Conservation (phyloP, 225 moss, liverwort and hornwort genomes). For the Sphagnum contortum region DNA sequence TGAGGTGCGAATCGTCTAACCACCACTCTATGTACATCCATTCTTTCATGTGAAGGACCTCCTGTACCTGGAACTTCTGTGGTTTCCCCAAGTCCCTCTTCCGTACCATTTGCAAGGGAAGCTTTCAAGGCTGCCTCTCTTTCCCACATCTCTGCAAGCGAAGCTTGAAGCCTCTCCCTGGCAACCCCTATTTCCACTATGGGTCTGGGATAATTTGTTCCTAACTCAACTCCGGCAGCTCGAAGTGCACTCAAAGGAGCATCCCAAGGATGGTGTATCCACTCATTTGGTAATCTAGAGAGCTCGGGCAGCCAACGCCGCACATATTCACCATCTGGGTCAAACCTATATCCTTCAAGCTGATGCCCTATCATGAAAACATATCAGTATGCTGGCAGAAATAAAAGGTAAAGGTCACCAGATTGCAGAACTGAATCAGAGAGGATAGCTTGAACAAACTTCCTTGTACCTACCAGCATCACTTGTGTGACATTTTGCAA, state of each 20-base stretch:
- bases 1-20: conserved; percentile 28
- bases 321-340: conserved; percentile 48
- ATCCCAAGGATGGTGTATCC: conserved; percentile 59
- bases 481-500: too few relatives aligned
- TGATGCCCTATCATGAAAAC: conserved; percentile 4
- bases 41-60: conserved; percentile 22
- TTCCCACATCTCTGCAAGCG: conserved; percentile 49
- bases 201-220: conserved; percentile 41
- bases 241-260: conserved; percentile 38
- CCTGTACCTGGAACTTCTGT: conserved; percentile 21
- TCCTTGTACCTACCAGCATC: too few relatives aligned
- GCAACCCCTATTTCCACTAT: conserved; percentile 40
- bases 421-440: too few relatives aligned
- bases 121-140: conserved; percentile 42
- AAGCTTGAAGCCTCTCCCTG: conserved; percentile 24
- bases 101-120: conserved; percentile 30
- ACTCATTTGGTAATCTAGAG: conserved; percentile 49
- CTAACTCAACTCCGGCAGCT: conserved; percentile 50
- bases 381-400: too few relatives aligned
- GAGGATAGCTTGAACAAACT: too few relatives aligned
- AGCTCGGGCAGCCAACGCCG: conserved; percentile 51
- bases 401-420: too few relatives aligned
- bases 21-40: conserved; percentile 44
- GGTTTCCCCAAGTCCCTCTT: conserved; percentile 50
- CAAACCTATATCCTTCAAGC: conserved; percentile 55